phyloP scores from a whole-genome alignment of 2,329 filamentous ascomycete species.

The Orbilia blumenaviensis region DNA sequence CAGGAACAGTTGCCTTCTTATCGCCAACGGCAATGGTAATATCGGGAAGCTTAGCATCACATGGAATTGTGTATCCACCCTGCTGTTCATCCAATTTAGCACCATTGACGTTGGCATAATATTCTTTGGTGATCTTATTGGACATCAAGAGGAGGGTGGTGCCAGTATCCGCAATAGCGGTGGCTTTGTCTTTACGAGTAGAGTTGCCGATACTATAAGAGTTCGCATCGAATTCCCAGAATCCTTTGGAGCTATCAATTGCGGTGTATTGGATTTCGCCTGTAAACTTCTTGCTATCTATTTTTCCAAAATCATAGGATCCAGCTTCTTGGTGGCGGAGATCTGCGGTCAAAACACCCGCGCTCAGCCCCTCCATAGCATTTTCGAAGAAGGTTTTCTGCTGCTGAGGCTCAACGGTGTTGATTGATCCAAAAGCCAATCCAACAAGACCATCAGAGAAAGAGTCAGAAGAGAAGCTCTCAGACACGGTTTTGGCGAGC shows the following conservation, averaged over 20 bases:
- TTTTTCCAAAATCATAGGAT: conserved; percentile 69
- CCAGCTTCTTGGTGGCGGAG: conserved; percentile 65
- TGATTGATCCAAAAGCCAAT: conserved; percentile 71
- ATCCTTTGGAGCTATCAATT: conserved; percentile 66
- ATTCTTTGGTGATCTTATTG: conserved; percentile 66
- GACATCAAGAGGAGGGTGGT: conserved; percentile 73
- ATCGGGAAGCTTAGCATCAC: conserved; percentile 66
- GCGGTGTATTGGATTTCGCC: conserved; percentile 66
- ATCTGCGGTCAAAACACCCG: conserved; percentile 60
- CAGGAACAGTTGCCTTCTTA: conserved; percentile 66
- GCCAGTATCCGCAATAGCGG: conserved; percentile 74
- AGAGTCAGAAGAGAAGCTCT: conserved; percentile 60
- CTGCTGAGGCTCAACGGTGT: conserved; percentile 70
- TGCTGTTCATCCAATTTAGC: conserved; percentile 64
- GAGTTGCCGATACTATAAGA: conserved; percentile 67
- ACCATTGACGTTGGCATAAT: conserved; percentile 69
- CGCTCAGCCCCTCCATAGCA: conserved; percentile 62
- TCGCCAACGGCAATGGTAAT: conserved; percentile 67
- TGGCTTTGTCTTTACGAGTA: conserved; percentile 59
- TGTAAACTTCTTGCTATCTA: conserved; percentile 67
- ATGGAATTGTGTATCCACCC: conserved; percentile 69
- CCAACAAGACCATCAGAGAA: conserved; percentile 72
- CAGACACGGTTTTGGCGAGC: conserved; percentile 69
- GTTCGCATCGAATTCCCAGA: conserved; percentile 68
- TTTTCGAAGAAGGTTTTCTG: conserved; percentile 81